Evolutionary conservation across 495 filamentous ascomycete genomes (phyloP).

Genomic region (Penicillium silybi): DNA sequence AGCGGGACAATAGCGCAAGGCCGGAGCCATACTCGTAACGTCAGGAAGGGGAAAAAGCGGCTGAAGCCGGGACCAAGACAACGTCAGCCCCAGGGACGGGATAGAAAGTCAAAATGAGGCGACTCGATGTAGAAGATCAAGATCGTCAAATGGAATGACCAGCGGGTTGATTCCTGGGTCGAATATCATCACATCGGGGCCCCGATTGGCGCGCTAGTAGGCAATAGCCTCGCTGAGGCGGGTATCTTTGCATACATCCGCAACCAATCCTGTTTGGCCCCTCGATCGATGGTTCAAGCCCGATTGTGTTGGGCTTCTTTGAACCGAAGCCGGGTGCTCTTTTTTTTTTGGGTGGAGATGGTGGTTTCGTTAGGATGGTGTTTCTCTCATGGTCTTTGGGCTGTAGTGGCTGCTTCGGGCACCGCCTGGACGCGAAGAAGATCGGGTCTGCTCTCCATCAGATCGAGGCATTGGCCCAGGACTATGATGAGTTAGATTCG

Average conservation of each 20-base stretch:
- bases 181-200: not conserved
- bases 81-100: not conserved
- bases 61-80: not conserved
- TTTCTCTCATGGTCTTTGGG: constrained; percentile 22
- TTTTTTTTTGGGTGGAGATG: not conserved
- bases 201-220: constrained; percentile 24
- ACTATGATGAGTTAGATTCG: constrained; percentile 38
- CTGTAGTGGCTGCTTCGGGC: constrained; percentile 19
- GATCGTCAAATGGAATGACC: constrained; percentile 1
- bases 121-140: not conserved
- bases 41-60: not conserved
- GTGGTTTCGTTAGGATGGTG: not conserved
- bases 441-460: constrained; percentile 41
- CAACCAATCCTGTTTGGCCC: constrained; percentile 5
- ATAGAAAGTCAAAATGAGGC: not conserved
- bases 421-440: constrained; percentile 20
- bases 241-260: not conserved
- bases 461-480: constrained; percentile 61
- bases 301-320: not conserved
- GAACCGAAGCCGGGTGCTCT: not conserved
- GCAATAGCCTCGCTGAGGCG: constrained; percentile 24
- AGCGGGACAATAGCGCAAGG: not conserved
- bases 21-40: not conserved
- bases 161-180: constrained; percentile 3
- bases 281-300: not conserved